phyloP scores from a whole-genome alignment of 2,329 filamentous ascomycete genomes.

The Stemphylium beticola region DNA sequence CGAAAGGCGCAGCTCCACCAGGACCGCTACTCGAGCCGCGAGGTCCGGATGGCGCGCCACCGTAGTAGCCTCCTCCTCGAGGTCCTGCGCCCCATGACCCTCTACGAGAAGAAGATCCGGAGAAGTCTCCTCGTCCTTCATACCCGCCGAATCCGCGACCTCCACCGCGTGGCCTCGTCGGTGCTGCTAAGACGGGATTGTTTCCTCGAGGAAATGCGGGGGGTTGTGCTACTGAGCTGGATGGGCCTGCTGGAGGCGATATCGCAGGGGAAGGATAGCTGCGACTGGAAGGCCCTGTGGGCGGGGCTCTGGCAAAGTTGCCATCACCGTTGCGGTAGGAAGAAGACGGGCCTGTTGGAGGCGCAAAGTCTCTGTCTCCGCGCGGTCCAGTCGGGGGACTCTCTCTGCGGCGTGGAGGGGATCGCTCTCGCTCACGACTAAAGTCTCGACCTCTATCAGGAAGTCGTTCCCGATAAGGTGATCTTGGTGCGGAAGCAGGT shows the following conservation, averaged over 20 bases:
- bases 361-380: conserved; percentile 45
- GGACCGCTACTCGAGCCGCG: conserved; percentile 36
- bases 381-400: conserved; percentile 46
- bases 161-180: conserved; percentile 50
- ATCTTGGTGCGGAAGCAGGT: conserved; percentile 41
- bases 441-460: conserved; percentile 35
- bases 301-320: conserved; percentile 45
- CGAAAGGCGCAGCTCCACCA: conserved; percentile 36
- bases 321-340: conserved; percentile 47
- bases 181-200: conserved; percentile 49
- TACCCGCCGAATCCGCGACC: conserved; percentile 49
- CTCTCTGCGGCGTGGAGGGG: conserved; percentile 48
- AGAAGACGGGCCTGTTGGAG: conserved; percentile 46
- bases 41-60: conserved; percentile 45
- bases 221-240: conserved; percentile 37
- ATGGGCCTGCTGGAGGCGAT: conserved; percentile 50
- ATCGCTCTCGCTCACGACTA: conserved; percentile 38
- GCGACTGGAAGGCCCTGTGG: conserved; percentile 48
- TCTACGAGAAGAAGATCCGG: conserved; percentile 40
- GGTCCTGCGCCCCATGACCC: conserved; percentile 45
- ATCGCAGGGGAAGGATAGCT: conserved; percentile 47
- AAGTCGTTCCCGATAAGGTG: conserved; percentile 46
- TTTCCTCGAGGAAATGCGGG: conserved; percentile 43
- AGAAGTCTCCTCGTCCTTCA: conserved; percentile 46
- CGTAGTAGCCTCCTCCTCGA: conserved; percentile 38